Conservation (phyloP, 2,329 filamentous ascomycete species). For the Apiospora aurea region DNA sequence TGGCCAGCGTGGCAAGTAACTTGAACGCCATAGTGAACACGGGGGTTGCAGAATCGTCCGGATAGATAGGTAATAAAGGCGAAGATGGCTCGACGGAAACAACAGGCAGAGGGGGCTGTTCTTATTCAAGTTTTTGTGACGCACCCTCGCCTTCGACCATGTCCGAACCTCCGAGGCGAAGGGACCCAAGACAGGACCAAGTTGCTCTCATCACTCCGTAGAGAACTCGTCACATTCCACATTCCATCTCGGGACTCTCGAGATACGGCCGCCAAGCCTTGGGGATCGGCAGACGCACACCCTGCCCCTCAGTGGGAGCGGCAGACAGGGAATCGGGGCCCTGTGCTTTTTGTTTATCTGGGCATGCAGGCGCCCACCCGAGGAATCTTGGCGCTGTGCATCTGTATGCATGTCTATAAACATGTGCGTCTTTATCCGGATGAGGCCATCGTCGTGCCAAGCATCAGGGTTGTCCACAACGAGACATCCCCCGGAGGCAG, state of each 20-base stretch:
- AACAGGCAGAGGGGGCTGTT: not conserved
- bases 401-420: not conserved
- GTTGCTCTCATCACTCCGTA: not conserved
- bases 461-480: not conserved
- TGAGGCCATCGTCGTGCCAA: conserved; percentile 16
- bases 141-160: not conserved
- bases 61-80: not conserved
- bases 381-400: not conserved
- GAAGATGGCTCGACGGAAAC: not conserved
- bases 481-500: not conserved
- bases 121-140: not conserved
- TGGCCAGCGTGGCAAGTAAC: conserved; percentile 27
- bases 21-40: not conserved
- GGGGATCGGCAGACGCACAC: not conserved
- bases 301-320: not conserved
- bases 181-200: not conserved
- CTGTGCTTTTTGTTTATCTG: not conserved
- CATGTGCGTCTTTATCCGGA: conserved; percentile 5
- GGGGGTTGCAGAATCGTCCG: not conserved
- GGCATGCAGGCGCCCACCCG: not conserved
- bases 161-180: not conserved
- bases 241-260: conserved; percentile 11
- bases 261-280: not conserved
- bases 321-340: not conserved
- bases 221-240: not conserved